Conservation (phyloP, 106 monocot genomes). For the Triglochin maritima region DNA sequence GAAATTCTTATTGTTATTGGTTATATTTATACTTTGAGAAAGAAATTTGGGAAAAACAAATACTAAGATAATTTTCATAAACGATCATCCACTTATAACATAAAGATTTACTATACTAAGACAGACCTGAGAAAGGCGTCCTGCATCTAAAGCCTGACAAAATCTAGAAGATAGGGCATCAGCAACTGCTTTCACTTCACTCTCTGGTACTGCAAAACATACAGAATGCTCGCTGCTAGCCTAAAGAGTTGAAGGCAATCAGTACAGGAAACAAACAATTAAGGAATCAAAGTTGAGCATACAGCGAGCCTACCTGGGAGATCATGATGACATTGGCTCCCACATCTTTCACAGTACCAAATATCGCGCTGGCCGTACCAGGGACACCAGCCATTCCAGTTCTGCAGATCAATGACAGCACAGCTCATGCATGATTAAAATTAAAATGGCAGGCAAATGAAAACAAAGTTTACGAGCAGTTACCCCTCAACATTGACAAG, state of each 20-base stretch:
- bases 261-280: neutral
- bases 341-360: slow-evolving; percentile 84
- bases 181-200: slow-evolving; percentile 65
- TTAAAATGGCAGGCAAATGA: neutral
- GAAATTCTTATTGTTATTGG: too few relatives aligned
- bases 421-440: neutral
- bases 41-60: too few relatives aligned
- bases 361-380: slow-evolving; percentile 97
- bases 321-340: slow-evolving; percentile 99
- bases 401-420: slow-evolving; percentile 17
- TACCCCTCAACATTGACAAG: slow-evolving; percentile 98
- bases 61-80: too few relatives aligned
- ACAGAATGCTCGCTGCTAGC: slow-evolving; percentile 97
- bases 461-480: neutral
- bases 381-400: slow-evolving; percentile 99
- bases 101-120: neutral
- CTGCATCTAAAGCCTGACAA: slow-evolving; percentile 77
- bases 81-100: neutral
- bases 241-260: slow-evolving; percentile 20
- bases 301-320: slow-evolving; percentile 58
- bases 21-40: too few relatives aligned
- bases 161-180: slow-evolving; percentile 48
- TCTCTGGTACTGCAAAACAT: slow-evolving; percentile 94
- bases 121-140: slow-evolving; percentile 81
- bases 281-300: neutral